These are phyloP conservation scores for Alternaria sp. DNA, from an alignment of 2,329 filamentous ascomycete species.

Conservation along the genomic window DNA sequence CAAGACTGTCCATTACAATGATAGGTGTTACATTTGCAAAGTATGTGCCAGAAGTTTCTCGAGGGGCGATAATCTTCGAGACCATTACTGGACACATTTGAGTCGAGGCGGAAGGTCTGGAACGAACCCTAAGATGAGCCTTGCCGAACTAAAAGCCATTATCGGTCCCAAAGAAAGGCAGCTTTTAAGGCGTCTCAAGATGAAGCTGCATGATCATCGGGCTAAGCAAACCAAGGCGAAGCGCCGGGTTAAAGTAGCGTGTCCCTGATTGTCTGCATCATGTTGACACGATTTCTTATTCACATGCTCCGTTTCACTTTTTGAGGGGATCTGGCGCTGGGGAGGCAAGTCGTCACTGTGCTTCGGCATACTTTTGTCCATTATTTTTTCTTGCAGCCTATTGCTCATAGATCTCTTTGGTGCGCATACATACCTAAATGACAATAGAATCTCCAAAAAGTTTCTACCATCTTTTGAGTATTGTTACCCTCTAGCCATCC, in stretches of 20 bases:
- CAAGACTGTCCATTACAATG: conserved; percentile 27
- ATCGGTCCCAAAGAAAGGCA: conserved; percentile 30
- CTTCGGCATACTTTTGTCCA: conserved; percentile 5
- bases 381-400: background rate
- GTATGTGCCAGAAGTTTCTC: conserved; percentile 29
- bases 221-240: background rate
- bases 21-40: conserved; percentile 20
- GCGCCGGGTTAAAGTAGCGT: background rate
- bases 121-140: conserved; percentile 29
- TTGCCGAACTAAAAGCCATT: conserved; percentile 27
- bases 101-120: conserved; percentile 28
- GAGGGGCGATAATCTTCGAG: conserved; percentile 36
- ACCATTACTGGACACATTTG: conserved; percentile 42
- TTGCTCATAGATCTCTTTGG: conserved; percentile 9
- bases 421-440: background rate
- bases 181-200: conserved; percentile 25
- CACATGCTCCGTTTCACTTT: background rate
- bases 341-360: conserved; percentile 17
- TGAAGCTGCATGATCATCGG: conserved; percentile 6
- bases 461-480: background rate
- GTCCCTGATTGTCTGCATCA: no score
- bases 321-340: conserved; percentile 11
- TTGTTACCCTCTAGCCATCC: no score
- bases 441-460: background rate
- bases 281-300: background rate